Evolutionary conservation across 345 rosid species (phyloP).

Genomic region (Rhizophora apiculata): DNA sequence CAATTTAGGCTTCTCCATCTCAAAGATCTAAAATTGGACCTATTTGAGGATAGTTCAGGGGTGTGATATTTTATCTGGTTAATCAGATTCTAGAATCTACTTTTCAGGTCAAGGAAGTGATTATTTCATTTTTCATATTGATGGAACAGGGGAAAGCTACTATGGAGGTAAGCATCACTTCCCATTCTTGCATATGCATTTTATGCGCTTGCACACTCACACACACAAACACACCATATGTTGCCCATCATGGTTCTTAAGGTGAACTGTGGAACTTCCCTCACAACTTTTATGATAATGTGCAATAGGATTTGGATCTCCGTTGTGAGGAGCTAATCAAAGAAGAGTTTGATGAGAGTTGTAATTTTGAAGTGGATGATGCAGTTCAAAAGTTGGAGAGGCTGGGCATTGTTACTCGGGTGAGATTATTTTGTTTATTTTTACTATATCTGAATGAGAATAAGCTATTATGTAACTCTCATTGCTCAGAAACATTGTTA

Average conservation of each 20-base stretch:
- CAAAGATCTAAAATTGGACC: too few relatives aligned
- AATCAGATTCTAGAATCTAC: neutral
- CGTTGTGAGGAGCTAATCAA: conserved; percentile 61
- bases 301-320: conserved; percentile 56
- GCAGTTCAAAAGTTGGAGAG: conserved; percentile 83
- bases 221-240: too few relatives aligned
- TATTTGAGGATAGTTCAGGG: too few relatives aligned
- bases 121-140: conserved; percentile 78
- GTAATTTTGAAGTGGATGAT: conserved; percentile 80
- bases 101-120: conserved; percentile 88
- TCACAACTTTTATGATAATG: conserved; percentile 20
- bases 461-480: too few relatives aligned
- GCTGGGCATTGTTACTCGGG: conserved; percentile 73
- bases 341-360: conserved; percentile 52
- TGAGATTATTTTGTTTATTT: conserved; percentile 21
- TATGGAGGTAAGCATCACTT: conserved; percentile 44
- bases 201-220: too few relatives aligned
- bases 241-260: too few relatives aligned
- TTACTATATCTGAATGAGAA: neutral
- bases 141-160: conserved; percentile 99
- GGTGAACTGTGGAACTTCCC: neutral
- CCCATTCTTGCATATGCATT: neutral
- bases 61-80: neutral
- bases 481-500: too few relatives aligned
- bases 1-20: too few relatives aligned